Conservation (phyloP, 1,284 basidiomycete species). For the Tylopilus sp. region DNA sequence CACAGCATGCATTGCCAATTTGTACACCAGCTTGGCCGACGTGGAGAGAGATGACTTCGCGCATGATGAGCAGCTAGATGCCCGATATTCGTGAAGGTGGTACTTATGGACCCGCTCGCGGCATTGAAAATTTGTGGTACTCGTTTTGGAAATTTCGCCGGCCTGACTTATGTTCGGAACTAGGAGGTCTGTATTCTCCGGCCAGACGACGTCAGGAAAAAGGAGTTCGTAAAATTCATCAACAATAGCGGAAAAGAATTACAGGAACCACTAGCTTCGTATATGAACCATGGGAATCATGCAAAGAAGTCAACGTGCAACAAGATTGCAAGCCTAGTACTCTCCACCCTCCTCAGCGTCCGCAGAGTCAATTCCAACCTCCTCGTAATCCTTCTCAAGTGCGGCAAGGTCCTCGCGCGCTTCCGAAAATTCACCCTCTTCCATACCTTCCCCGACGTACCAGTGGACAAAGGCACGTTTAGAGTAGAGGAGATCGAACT, state of each 20-base stretch:
- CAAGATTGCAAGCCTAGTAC: conserved; percentile 48
- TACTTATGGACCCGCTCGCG: too few relatives aligned
- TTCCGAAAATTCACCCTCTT: conserved; percentile 98
- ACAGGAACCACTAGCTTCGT: conserved; percentile 30
- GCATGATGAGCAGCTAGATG: conserved; percentile 46
- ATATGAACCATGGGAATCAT: conserved; percentile 15
- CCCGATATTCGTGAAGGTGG: conserved; percentile 9
- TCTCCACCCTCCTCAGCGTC: conserved; percentile 79
- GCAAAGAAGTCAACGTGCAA: conserved; percentile 12
- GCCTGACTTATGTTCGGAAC: neutral
- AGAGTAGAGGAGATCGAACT: conserved; percentile 92
- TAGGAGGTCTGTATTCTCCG: neutral
- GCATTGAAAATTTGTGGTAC: conserved; percentile 28
- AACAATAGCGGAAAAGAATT: conserved; percentile 28
- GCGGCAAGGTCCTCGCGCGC: conserved; percentile 97
- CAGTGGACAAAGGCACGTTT: conserved; percentile 92
- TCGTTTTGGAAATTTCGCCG: conserved; percentile 28
- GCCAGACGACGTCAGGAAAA: conserved; percentile 2
- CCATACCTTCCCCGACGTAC: conserved; percentile 99
- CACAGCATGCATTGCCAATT: conserved; percentile 93
- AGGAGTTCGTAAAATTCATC: conserved; percentile 35
- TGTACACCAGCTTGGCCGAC: conserved; percentile 95
- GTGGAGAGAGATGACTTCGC: conserved; percentile 90
- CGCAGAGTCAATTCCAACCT: conserved; percentile 90
- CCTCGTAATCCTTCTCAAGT: conserved; percentile 95